Evolutionary conservation across 2,329 filamentous ascomycete species (phyloP), one percentile per base, ranked within the genome.

Genomic region (Chaetomium sp.): DNA sequence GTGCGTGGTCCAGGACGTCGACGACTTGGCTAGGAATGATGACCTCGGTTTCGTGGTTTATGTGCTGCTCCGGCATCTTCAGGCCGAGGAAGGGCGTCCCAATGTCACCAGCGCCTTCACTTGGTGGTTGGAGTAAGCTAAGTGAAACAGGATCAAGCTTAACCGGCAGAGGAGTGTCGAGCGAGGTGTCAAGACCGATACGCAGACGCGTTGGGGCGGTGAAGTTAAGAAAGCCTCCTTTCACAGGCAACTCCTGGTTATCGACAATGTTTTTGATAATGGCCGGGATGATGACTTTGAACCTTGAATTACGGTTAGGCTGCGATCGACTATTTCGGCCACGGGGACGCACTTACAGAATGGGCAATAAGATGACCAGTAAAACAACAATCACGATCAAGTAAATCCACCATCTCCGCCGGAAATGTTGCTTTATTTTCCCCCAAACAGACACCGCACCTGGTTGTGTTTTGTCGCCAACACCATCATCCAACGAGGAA

Each of bases 221-320:
- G 1, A 74, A 75, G 29, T 73, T 66, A 38, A 81, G 70, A 13
- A 72, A 66, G 31, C 78, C 80, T 1, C 74, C 70, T 1, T 71
- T 64, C 12, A 83, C 71, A 0, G 78, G 76, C 12, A 83, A 71
- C 7, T 74, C 68, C 29, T 81, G 78, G 23, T 75, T 68, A 31
- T 79, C 75, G 62, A 83, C 76, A 23, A 83, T 78, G 31, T 72
- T 69, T 65, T 81, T 80, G 1, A 80, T 77, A 35, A 82, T 77
- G n/a, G 76, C 77, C 1, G 81, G 81, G 31, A 83, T 75, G 8
- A 80, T 78, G 21, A 81, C 75, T 23, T 76, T 72, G 72, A 83
- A 83, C 33, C 81, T 56, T 83, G 50, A 12, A 27, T 21, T 23
- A 2, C 27, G 23, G 59, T 70, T 59, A 70, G 60, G n/a, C 33